Base-by-base conservation (phyloP, 371 early-diverging fungal genomes). In the Mucor indicus region DNA sequence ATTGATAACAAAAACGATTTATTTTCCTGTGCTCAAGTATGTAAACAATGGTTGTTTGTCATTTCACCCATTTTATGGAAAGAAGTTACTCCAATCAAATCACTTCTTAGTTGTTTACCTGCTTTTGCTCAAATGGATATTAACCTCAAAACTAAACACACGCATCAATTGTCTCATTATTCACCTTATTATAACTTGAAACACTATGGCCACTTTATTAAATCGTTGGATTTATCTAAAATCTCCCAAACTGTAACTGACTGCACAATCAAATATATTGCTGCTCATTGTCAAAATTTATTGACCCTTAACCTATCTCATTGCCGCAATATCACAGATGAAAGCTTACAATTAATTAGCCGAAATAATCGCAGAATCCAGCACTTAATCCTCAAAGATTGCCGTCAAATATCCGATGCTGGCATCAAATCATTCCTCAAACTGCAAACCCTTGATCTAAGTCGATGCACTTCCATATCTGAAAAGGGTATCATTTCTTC, bases 31-130 rank as follows among this genome's bases (percentile, higher is more conserved):
- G 55, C 62, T 9, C 41, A 50, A 4, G 72, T 72, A 12, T 54
- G 52, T 40, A 60, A 52, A 20, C 62, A 49, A 17, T 72, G 72
- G 72, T 59, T 64, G 54, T 36, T 46, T 25, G 38, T 72, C 27
- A 50, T 48, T 30, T 62, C 60, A n/a, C 68, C 68, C 10, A 54
- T 67, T 38, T 35, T 72, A 21, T 72, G 72, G 72, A 62, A 33
- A 48, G 57, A 58, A n/a, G 58, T 63, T 29, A 23, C 46, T 22
- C 64, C 62, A 21, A 49, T 24, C 13, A 25, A 48, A 4, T 53
- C 55, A 12, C 48, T 60, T 30, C 25, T 66, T 7, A 56, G 57
- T 20, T 63, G 60, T 20, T 30, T 54, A 32, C 51, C 57, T 27
- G 44, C 46, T 8, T 59, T 56, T 24, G 38, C 32, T n/a, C 15